Evolutionary conservation across 495 filamentous ascomycete species (phyloP), one percentile per base, ranked within the genome.

Genomic region (Penicillium subrubescens): DNA sequence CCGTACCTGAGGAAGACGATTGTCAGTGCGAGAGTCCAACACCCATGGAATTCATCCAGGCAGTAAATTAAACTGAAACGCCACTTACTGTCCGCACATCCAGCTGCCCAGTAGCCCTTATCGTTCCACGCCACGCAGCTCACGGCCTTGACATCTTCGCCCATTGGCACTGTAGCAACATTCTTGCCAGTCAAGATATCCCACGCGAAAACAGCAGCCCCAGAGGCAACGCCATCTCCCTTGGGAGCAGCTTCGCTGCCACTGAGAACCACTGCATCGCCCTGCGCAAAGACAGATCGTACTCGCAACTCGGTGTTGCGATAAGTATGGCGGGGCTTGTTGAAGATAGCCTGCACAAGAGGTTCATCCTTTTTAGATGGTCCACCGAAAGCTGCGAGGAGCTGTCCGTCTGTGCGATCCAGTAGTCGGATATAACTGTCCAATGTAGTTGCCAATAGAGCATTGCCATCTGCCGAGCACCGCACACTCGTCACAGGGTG

Each of bases 391-490:
- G 84, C 84, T 76, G 89, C 87, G 52, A 99, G 79, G 60, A 92
- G 82, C 33, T 83, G 84, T 34, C 94, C 96, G 67, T 86, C 87
- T 52, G 77, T 72, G 41, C 89, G 86, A 79, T 98, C 95, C 79
- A 98, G 88, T 72, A 99, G 79, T 57, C 94, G 81, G 8, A 98
- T 75, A 57, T 84, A 86, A 10, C 85, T 87, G 72, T 97, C 95
- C 64, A 97, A 78, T 14, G 86, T 86, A 2, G 89, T 88, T 4
- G 90, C 87, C n/a, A 99, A 74, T 21, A 94, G 66, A 2, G 89
- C 88, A 69, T 90, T 88, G 5, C 89, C 90, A 65, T 92, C 91
- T 52, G 79, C 81, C 15, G 89, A 91, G 58, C 91, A 77, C 25
- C 79, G 81, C 41, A 96, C 74, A 68, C 88, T 91, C 12, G 94